Percentiles rank a stretch among this genome's conserved stretches.
Evolutionary conservation across 345 rosid genomes (phyloP).

Genomic region (Syzygium aqueum): DNA sequence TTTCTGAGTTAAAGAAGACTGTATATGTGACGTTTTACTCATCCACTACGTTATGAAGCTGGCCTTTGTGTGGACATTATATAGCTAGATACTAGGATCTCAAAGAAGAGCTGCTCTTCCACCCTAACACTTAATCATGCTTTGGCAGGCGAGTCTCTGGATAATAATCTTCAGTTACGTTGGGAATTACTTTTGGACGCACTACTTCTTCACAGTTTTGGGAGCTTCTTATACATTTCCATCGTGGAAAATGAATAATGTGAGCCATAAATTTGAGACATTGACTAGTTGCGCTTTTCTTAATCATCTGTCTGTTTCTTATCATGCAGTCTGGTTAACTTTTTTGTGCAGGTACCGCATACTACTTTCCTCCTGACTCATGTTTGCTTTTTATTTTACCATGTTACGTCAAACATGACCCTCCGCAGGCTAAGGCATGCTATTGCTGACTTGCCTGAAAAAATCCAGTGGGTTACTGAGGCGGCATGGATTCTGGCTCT

Average conservation of each 20-base stretch:
- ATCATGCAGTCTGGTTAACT: neutral
- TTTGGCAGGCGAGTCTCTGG: slow-evolving; percentile 85
- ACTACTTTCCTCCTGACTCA: slow-evolving; percentile 91
- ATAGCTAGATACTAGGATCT: neutral
- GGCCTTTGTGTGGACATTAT: neutral
- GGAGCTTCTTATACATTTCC: slow-evolving; percentile 99
- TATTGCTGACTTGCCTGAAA: slow-evolving; percentile 56
- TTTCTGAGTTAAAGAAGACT: neutral
- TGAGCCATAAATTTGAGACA: slow-evolving; percentile 20
- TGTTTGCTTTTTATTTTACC: slow-evolving; percentile 93
- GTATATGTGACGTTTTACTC: neutral
- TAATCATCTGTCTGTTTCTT: neutral
- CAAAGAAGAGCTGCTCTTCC: neutral
- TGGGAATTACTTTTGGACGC: slow-evolving; percentile 99
- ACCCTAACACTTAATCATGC: neutral
- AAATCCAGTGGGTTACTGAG: slow-evolving; percentile 55
- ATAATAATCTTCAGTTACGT: slow-evolving; percentile 83
- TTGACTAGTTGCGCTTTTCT: neutral
- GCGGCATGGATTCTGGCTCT: slow-evolving; percentile 88
- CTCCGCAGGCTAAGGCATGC: slow-evolving; percentile 73
- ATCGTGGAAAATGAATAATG: slow-evolving; percentile 97
- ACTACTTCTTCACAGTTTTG: slow-evolving; percentile 90
- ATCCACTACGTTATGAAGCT: neutral
- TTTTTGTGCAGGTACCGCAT: slow-evolving; percentile 75
- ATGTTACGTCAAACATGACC: slow-evolving; percentile 83